phyloP scores from a whole-genome alignment of 805 yeast species.

The Kodamaea hsintzibuensis region DNA sequence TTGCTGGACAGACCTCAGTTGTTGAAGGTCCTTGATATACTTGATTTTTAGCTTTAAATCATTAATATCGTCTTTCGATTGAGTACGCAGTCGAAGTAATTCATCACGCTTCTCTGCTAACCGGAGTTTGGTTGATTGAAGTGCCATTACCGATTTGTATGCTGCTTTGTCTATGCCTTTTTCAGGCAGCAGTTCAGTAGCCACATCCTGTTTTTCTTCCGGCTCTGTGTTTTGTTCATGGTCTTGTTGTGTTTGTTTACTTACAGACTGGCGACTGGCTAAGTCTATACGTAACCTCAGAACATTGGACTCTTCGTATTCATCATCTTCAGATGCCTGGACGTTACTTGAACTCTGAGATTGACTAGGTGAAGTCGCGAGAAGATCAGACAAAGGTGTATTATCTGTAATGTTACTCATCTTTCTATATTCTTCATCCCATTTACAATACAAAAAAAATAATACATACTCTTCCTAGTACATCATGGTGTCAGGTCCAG shows the following conservation, averaged over 20 bases:
- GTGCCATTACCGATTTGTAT: conserved; percentile 1
- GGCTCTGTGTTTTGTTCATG: neutral
- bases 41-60: conserved; percentile 15
- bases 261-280: conserved; percentile 5
- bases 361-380: conserved; percentile 25
- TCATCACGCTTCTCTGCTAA: conserved; percentile 17
- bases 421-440: neutral
- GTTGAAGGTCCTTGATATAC: conserved; percentile 14
- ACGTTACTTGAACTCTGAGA: conserved; percentile 7
- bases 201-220: neutral
- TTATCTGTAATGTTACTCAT: conserved; percentile 27
- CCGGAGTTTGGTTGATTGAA: conserved; percentile 17
- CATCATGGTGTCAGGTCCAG: conserved; percentile 61
- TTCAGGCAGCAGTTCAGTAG: neutral
- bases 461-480: neutral
- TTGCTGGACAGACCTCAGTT: conserved; percentile 13
- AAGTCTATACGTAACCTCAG: conserved; percentile 12
- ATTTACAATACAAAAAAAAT: neutral
- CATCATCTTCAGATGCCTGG: conserved; percentile 4
- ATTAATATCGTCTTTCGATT: conserved; percentile 17
- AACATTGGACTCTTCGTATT: conserved; percentile 4
- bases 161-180: conserved; percentile 1
- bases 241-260: neutral
- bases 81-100: conserved; percentile 20
- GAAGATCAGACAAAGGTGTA: conserved; percentile 27